Conservation (phyloP, 345 rosid species). For the Rhizophora apiculata region DNA sequence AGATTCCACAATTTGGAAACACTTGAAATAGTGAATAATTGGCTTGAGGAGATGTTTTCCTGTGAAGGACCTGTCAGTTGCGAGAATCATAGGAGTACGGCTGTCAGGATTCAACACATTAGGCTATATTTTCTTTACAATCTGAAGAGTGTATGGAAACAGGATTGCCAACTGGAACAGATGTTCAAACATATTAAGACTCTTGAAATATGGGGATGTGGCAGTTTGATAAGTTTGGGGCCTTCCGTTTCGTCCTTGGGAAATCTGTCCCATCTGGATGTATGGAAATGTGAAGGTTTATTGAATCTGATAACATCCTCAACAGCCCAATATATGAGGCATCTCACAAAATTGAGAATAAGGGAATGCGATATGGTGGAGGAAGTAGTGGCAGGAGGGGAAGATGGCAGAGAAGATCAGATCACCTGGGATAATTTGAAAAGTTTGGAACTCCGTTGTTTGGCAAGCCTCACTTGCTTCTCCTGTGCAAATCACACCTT, state of each 20-base stretch:
- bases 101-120: neutral
- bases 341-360: no score
- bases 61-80: neutral
- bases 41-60: slow-evolving; percentile 7
- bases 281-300: no score
- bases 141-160: slow-evolving; percentile 5
- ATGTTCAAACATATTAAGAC: neutral
- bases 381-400: no score
- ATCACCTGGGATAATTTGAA: no score
- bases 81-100: neutral
- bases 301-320: no score
- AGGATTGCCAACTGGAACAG: neutral
- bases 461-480: no score
- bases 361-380: no score
- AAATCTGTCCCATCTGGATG: no score
- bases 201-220: neutral
- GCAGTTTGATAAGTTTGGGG: neutral
- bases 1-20: slow-evolving; percentile 67
- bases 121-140: fast-evolving
- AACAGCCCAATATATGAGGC: no score
- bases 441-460: no score
- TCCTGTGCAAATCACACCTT: no score
- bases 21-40: fast-evolving
- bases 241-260: neutral
- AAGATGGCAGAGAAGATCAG: no score